Evolutionary conservation across 495 filamentous ascomycete species (phyloP).

Genomic region (Massariosphaeria phaeospora): DNA sequence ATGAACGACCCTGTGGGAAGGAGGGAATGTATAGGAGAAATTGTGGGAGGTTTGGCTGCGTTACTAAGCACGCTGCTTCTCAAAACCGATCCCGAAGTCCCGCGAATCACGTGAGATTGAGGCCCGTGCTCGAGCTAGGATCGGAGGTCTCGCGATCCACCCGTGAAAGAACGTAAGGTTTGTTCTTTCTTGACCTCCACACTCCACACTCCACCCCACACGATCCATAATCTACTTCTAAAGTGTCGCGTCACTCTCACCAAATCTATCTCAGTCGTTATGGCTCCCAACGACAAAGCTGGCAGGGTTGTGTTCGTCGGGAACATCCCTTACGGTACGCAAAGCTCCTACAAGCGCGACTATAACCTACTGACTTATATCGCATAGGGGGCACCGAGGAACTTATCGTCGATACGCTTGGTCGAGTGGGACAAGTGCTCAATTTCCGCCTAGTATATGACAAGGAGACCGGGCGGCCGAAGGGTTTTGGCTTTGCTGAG

Average conservation of each 20-base stretch:
- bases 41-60: no score
- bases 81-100: no score
- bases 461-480: conserved; percentile 87
- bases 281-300: conserved; percentile 30
- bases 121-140: no score
- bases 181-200: no score
- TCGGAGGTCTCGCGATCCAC: no score
- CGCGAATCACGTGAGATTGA: no score
- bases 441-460: conserved; percentile 95
- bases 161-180: no score
- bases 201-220: no score
- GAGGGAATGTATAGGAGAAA: no score
- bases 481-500: conserved; percentile 95
- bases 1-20: no score
- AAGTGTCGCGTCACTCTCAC: not conserved
- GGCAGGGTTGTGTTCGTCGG: conserved; percentile 42
- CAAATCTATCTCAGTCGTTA: not conserved
- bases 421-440: conserved; percentile 78
- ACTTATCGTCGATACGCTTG: conserved; percentile 86
- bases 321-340: conserved; percentile 43
- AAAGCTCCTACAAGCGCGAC: not conserved
- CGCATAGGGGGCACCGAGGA: conserved; percentile 80
- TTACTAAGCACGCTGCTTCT: no score
- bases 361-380: not conserved
- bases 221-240: no score